These are phyloP conservation scores for Phaeosphaeriaceae sp. DNA, from an alignment of 2,329 filamentous ascomycete species.

Conservation along the genomic window DNA sequence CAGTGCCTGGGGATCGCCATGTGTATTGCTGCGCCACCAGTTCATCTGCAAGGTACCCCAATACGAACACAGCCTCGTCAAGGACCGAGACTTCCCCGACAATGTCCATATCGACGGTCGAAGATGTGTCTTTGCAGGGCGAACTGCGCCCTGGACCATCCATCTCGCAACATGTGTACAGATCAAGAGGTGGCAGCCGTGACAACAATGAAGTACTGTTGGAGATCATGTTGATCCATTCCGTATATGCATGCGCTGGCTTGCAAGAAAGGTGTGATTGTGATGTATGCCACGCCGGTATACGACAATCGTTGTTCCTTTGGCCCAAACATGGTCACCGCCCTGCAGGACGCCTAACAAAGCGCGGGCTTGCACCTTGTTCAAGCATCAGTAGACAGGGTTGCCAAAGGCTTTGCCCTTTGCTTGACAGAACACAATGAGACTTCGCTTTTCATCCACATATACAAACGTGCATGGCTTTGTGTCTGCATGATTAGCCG, in stretches of 20 bases:
- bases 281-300: not conserved
- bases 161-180: not conserved
- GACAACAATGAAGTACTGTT: not conserved
- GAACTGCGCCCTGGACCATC: not conserved
- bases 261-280: not conserved
- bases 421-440: not conserved
- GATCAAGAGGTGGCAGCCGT: not conserved
- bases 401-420: not conserved
- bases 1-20: conserved; percentile 10
- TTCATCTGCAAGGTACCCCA: conserved; percentile 5
- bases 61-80: conserved; percentile 11
- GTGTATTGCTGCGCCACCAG: conserved; percentile 18
- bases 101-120: not conserved
- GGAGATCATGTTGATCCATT: not conserved
- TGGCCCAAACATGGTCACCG: not conserved
- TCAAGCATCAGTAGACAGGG: not conserved
- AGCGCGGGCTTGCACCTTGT: not conserved
- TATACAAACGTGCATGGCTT: not conserved
- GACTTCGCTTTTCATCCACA: not conserved
- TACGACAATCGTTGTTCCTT: not conserved
- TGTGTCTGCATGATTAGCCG: not conserved
- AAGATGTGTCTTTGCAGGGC: not conserved
- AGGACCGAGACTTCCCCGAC: not conserved
- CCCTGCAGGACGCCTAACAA: not conserved
- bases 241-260: not conserved